Evolutionary conservation across 2,329 filamentous ascomycete genomes (phyloP).

Genomic region (Coniochaeta prunicola): DNA sequence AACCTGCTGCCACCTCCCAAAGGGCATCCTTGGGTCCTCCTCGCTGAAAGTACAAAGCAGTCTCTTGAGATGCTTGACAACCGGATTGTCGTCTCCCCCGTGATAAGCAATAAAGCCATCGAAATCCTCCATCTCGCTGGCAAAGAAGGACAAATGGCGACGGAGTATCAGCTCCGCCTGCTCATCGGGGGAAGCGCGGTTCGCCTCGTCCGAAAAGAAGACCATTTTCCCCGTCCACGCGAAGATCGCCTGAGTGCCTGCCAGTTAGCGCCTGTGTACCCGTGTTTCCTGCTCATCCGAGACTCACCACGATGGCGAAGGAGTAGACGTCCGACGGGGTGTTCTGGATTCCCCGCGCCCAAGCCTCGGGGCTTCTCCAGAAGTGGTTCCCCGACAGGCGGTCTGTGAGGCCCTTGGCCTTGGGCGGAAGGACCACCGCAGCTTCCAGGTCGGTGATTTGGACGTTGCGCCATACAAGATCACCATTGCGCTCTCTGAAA

Average conservation of each 20-base stretch:
- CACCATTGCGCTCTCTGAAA: conserved; percentile 5
- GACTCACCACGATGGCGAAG: conserved; percentile 10
- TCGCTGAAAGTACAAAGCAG: conserved; percentile 6
- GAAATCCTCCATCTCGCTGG: conserved; percentile 9
- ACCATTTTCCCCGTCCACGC: conserved; percentile 10
- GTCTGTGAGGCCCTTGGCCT: conserved; percentile 10
- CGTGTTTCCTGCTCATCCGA: conserved; percentile 2
- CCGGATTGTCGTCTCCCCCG: conserved; percentile 7
- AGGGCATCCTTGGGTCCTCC: conserved; percentile 7
- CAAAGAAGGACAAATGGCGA: conserved; percentile 11
- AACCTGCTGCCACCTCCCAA: conserved; percentile 6
- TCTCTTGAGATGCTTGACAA: conserved; percentile 7
- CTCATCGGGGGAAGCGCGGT: conserved; percentile 9
- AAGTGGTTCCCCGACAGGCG: conserved; percentile 9
- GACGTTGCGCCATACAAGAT: conserved; percentile 8
- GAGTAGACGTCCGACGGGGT: conserved; percentile 10
- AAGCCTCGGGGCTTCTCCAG: conserved; percentile 11
- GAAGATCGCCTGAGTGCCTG: conserved; percentile 8
- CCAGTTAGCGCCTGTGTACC: conserved; percentile 5
- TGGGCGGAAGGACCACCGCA: conserved; percentile 8
- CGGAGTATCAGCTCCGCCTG: conserved; percentile 10
- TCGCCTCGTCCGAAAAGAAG: conserved; percentile 9
- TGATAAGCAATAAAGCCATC: conserved; percentile 9
- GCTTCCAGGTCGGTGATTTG: conserved; percentile 11
- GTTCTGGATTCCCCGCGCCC: conserved; percentile 9